phyloP scores from a whole-genome alignment of 495 filamentous ascomycete species.

The Aspergillus olivimuriae region DNA sequence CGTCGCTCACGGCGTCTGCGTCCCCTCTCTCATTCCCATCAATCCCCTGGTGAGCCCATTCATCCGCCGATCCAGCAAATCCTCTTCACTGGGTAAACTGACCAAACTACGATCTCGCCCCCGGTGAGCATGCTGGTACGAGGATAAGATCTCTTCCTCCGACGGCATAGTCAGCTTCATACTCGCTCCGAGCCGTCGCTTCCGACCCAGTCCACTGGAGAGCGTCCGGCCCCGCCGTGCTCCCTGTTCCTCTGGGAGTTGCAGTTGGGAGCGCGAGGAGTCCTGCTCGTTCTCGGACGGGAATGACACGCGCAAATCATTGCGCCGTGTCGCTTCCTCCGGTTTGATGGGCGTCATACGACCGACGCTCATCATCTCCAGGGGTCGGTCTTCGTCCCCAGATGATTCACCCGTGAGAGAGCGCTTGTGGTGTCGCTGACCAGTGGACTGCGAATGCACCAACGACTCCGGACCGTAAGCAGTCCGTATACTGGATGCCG shows the following conservation, averaged over 20 bases:
- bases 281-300: too few species aligned
- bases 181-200: slow-evolving; percentile 10
- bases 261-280: too few species aligned
- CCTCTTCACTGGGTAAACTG: slow-evolving; percentile 75
- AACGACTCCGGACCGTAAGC: too few species aligned
- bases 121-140: slow-evolving; percentile 14
- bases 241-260: slow-evolving; percentile 2
- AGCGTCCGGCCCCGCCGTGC: slow-evolving; percentile 3
- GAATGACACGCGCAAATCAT: too few species aligned
- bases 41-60: slow-evolving; percentile 71
- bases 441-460: too few species aligned
- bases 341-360: slow-evolving; percentile 22
- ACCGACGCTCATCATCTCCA: slow-evolving; percentile 72
- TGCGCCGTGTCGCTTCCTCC: too few species aligned
- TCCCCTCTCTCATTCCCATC: slow-evolving; percentile 56
- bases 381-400: slow-evolving; percentile 68
- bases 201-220: slow-evolving; percentile 7
- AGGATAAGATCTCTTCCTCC: slow-evolving; percentile 13
- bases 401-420: slow-evolving; percentile 54
- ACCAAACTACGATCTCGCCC: slow-evolving; percentile 53
- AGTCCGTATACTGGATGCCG: too few species aligned
- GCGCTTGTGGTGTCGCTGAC: slow-evolving; percentile 33
- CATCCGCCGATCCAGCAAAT: slow-evolving; percentile 80
- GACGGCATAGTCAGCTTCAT: slow-evolving; percentile 19
- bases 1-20: slow-evolving; percentile 26